Evolutionary conservation across 169 alveolate genomes (phyloP).

Genomic region (Plasmodium vinckei): DNA sequence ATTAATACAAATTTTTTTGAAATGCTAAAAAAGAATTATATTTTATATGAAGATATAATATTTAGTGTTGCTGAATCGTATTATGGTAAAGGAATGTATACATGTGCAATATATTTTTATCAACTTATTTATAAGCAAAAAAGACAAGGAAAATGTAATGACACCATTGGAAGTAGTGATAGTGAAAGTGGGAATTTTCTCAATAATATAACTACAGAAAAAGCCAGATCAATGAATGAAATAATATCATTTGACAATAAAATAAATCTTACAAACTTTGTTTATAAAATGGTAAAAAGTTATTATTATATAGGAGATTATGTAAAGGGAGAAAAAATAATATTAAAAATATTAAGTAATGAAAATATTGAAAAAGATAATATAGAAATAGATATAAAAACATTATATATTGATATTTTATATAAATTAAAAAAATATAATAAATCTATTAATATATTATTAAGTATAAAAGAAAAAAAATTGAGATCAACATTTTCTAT

Average conservation of each 20-base stretch:
- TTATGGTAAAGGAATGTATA: conserved; percentile 21
- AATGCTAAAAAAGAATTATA: background rate
- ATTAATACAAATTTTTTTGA: conserved; percentile 18
- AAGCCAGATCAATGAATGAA: background rate
- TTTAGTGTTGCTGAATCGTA: conserved; percentile 47
- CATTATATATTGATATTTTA: conserved; percentile 40
- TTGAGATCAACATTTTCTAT: conserved; percentile 48
- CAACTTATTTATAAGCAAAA: background rate
- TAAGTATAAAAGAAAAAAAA: conserved; percentile 65
- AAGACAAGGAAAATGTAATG: too few species aligned
- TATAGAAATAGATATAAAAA: conserved; percentile 61
- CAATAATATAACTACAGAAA: too few species aligned
- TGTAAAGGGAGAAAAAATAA: conserved; percentile 50
- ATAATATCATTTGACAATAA: conserved; percentile 6
- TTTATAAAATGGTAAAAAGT: conserved; percentile 50
- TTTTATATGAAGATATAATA: conserved; percentile 36
- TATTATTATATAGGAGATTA: conserved; percentile 48
- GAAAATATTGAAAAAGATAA: conserved; percentile 23
- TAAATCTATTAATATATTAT: conserved; percentile 44
- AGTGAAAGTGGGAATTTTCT: background rate
- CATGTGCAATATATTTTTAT: conserved; percentile 40
- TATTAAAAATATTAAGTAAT: conserved; percentile 30
- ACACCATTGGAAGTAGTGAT: background rate
- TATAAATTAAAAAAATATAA: conserved; percentile 54
- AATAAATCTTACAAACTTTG: conserved; percentile 8